Conservation (phyloP, 495 filamentous ascomycete species). For the Aspergillus affinis region DNA sequence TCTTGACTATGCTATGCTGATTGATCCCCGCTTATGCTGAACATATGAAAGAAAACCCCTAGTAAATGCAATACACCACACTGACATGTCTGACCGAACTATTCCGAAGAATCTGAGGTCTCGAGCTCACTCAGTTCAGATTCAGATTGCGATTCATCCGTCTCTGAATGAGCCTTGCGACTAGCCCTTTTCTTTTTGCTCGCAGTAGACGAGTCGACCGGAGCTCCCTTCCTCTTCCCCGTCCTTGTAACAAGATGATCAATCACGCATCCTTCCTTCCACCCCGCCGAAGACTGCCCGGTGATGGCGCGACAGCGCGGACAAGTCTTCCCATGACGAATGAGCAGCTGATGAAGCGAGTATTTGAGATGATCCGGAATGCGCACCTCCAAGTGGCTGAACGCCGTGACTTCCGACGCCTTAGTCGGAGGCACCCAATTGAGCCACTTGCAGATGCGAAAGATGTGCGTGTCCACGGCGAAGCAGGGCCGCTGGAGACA, state of each 20-base stretch:
- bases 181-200: conserved; percentile 4
- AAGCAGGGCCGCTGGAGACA: conserved; percentile 76
- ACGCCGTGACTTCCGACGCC: conserved; percentile 67
- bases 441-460: conserved; percentile 78
- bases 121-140: background rate
- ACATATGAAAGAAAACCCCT: background rate
- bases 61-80: background rate
- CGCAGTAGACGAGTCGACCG: background rate
- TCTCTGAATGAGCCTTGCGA: background rate
- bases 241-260: conserved; percentile 50
- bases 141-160: background rate
- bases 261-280: conserved; percentile 51
- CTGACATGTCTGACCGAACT: background rate
- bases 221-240: conserved; percentile 39
- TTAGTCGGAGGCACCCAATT: conserved; percentile 69
- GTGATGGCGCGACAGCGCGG: conserved; percentile 67
- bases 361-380: conserved; percentile 90
- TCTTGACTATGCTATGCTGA: background rate
- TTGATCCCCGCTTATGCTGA: background rate
- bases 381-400: conserved; percentile 74
- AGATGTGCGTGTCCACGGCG: conserved; percentile 85
- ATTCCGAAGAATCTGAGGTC: background rate
- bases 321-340: conserved; percentile 81
- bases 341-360: conserved; percentile 81
- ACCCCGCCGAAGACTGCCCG: conserved; percentile 41